These are phyloP conservation scores for Sclerotinia nivalis DNA, from an alignment of 2,329 filamentous ascomycete species.

Conservation along the genomic window DNA sequence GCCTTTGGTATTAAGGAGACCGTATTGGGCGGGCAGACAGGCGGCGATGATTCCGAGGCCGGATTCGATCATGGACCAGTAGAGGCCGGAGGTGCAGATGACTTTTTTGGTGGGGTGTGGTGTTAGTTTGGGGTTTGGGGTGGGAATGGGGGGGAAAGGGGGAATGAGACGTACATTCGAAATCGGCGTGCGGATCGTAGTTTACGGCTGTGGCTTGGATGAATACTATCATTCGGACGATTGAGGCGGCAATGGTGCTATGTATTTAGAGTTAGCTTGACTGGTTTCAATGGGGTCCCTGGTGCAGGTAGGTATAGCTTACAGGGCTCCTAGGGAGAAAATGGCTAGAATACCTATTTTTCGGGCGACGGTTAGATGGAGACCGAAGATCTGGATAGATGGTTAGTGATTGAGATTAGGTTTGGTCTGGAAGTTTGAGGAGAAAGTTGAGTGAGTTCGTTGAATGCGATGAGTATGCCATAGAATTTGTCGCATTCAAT, in stretches of 20 bases:
- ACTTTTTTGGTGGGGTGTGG: not conserved
- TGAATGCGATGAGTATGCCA: not conserved
- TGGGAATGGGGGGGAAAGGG: not conserved
- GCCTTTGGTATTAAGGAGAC: not conserved
- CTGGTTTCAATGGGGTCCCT: fast-evolving
- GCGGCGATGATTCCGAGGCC: conserved; percentile 19
- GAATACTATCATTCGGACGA: conserved; percentile 19
- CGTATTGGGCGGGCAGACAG: conserved; percentile 20
- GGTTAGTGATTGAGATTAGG: not conserved
- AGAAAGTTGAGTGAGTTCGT: not conserved
- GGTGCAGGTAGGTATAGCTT: not conserved
- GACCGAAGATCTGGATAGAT: not conserved
- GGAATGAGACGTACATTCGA: conserved; percentile 1
- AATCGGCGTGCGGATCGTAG: conserved; percentile 20
- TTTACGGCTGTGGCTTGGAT: conserved; percentile 12
- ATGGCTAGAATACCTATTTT: conserved; percentile 21
- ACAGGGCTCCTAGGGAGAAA: conserved; percentile 20
- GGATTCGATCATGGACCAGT: conserved; percentile 20
- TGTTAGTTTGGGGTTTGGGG: conserved; percentile 4
- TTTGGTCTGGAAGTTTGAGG: no score
- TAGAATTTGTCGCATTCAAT: not conserved
- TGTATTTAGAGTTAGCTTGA: not conserved
- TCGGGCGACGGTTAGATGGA: conserved; percentile 3
- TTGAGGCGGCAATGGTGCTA: conserved; percentile 22
- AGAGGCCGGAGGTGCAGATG: conserved; percentile 15